Evolutionary conservation across 1,139 yeast species (phyloP).

Genomic region (Sugiyamaella paludigena): DNA sequence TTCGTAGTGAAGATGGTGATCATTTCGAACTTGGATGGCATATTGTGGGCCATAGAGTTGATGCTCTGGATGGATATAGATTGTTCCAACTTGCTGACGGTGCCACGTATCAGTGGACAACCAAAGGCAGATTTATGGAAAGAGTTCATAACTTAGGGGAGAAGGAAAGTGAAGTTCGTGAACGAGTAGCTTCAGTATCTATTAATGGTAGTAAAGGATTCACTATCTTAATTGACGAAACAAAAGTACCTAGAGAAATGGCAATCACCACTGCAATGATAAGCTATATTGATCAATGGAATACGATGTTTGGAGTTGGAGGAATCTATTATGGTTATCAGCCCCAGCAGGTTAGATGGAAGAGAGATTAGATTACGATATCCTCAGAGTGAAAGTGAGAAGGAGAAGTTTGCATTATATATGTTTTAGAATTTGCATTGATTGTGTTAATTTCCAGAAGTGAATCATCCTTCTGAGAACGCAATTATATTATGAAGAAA

Average conservation of each 20-base stretch:
- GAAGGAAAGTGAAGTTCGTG: conserved; percentile 60
- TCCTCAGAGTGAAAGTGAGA: no score
- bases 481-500: no score
- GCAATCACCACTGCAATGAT: conserved; percentile 59
- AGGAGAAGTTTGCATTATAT: no score
- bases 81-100: conserved; percentile 60
- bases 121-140: conserved; percentile 56
- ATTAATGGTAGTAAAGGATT: conserved; percentile 53
- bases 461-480: no score
- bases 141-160: conserved; percentile 56
- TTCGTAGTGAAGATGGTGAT: conserved; percentile 46
- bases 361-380: no score
- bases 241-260: conserved; percentile 53
- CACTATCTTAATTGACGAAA: conserved; percentile 52
- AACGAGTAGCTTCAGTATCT: conserved; percentile 52
- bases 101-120: conserved; percentile 61
- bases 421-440: no score
- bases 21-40: conserved; percentile 66
- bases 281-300: conserved; percentile 66
- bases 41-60: conserved; percentile 56
- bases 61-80: conserved; percentile 58
- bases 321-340: no score
- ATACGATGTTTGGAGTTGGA: conserved; percentile 50
- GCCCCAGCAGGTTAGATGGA: no score
- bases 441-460: no score